Percentiles rank a stretch among this genome's conserved stretches.
Evolutionary conservation across 192 early-diverging fungal genomes (phyloP).

Genomic region (Bifiguratus adelaidae): DNA sequence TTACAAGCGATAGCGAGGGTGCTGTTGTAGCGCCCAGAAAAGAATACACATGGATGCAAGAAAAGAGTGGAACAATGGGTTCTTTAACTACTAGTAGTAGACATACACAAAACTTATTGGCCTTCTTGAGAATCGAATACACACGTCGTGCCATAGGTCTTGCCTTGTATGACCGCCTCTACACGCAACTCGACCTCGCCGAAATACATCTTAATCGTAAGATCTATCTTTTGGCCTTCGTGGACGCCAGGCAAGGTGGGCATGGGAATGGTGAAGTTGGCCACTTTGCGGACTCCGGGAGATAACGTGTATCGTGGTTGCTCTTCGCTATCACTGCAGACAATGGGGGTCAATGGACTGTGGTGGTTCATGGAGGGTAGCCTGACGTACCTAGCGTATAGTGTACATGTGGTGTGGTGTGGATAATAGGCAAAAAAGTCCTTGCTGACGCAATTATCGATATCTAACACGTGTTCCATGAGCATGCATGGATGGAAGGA

Average conservation of each 20-base stretch:
- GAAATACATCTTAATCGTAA: conserved; percentile 25
- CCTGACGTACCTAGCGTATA: too few species aligned
- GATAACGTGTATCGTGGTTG: conserved; percentile 18
- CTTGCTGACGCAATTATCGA: conserved; percentile 24
- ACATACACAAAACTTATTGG: too few species aligned
- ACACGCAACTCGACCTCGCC: conserved; percentile 22
- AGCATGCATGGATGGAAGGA: too few species aligned
- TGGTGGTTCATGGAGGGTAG: too few species aligned
- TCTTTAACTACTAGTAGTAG: too few species aligned
- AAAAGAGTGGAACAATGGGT: too few species aligned
- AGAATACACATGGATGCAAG: conserved; percentile 29
- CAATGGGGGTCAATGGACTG: too few species aligned
- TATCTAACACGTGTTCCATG: too few species aligned
- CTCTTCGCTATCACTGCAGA: conserved; percentile 21
- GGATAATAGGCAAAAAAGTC: conserved; percentile 29
- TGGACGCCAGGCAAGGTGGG: conserved; percentile 19
- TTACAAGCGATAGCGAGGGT: conserved; percentile 26
- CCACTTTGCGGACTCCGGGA: conserved; percentile 20
- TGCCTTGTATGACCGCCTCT: conserved; percentile 26
- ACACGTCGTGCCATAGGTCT: conserved; percentile 27
- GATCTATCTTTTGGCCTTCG: conserved; percentile 21
- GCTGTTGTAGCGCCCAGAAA: conserved; percentile 23
- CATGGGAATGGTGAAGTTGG: conserved; percentile 27
- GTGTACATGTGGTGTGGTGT: conserved; percentile 23
- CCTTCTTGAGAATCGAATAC: too few species aligned